phyloP scores from a whole-genome alignment of 1,139 yeast genomes.

The Yamadazyma songkhlaensis region DNA sequence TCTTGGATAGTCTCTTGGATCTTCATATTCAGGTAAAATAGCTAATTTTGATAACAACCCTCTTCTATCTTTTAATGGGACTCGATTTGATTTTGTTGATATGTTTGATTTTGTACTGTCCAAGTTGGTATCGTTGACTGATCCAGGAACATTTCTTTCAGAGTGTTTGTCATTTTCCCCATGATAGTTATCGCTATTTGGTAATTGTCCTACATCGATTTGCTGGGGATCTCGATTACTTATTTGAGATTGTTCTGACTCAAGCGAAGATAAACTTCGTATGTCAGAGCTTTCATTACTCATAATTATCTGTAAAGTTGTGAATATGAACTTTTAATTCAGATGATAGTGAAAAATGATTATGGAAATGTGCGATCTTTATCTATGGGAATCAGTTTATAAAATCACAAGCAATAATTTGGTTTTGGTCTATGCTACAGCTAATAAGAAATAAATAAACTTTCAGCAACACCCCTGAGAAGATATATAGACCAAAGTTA shows the following conservation, averaged over 20 bases:
- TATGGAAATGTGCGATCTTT: too few species aligned
- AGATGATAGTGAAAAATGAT: too few species aligned
- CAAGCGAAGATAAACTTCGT: slow-evolving; percentile 7
- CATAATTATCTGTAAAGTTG: neutral
- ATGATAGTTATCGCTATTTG: neutral
- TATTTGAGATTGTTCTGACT: slow-evolving; percentile 8
- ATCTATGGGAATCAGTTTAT: neutral
- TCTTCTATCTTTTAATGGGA: slow-evolving; percentile 45
- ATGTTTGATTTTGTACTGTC: slow-evolving; percentile 1
- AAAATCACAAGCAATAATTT: neutral
- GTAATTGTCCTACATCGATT: slow-evolving; percentile 27
- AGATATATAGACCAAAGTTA: too few species aligned
- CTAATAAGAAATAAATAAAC: too few species aligned
- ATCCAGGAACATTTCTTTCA: neutral
- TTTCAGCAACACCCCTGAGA: too few species aligned
- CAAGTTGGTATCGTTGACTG: too few species aligned
- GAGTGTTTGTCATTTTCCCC: neutral
- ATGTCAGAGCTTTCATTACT: slow-evolving; percentile 2
- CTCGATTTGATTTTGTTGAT: slow-evolving; percentile 17
- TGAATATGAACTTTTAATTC: too few species aligned
- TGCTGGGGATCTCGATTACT: slow-evolving; percentile 10
- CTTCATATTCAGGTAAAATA: slow-evolving; percentile 67
- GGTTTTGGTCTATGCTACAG: too few species aligned
- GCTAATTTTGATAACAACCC: slow-evolving; percentile 55
- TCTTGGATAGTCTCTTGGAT: slow-evolving; percentile 63